Evolutionary conservation across 257 asterid genomes (phyloP).

Genomic region (Verbascum thapsus): DNA sequence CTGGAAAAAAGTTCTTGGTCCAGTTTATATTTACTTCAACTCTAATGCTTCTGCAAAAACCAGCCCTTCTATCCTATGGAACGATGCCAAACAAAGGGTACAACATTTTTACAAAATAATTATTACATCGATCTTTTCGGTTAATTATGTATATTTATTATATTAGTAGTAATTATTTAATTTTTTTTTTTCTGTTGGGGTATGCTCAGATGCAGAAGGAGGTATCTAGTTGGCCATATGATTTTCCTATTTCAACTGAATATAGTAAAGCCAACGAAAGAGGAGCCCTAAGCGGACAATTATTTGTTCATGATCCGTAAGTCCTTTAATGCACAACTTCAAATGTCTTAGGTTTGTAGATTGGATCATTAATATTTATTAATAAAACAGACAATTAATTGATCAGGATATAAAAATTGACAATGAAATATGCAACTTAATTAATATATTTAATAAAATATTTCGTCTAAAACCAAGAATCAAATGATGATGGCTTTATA

Average conservation of each 20-base stretch:
- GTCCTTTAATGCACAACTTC: background rate
- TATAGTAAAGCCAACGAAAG: conserved; percentile 48
- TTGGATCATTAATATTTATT: too few species aligned
- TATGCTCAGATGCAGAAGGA: conserved; percentile 56
- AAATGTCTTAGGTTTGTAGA: too few species aligned
- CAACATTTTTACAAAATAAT: too few species aligned
- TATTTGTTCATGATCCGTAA: conserved; percentile 57
- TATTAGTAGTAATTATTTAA: too few species aligned
- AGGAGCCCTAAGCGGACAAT: conserved; percentile 52
- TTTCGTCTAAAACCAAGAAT: too few species aligned
- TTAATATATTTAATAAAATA: too few species aligned
- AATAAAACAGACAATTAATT: too few species aligned
- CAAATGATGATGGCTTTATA: conserved; percentile 1
- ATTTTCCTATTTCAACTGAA: conserved; percentile 53
- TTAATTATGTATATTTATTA: too few species aligned
- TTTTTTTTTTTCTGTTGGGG: background rate
- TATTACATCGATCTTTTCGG: too few species aligned
- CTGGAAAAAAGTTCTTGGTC: conserved; percentile 86
- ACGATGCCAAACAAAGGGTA: conserved; percentile 66
- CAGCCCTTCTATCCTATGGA: conserved; percentile 60
- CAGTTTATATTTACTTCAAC: conserved; percentile 60
- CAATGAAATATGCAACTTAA: too few species aligned
- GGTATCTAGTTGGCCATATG: conserved; percentile 61
- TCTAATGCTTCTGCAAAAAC: conserved; percentile 36
- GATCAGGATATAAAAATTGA: too few species aligned